Evolutionary conservation across 208 protist genomes (phyloP).

Genomic region (Borovskyia barvae): DNA sequence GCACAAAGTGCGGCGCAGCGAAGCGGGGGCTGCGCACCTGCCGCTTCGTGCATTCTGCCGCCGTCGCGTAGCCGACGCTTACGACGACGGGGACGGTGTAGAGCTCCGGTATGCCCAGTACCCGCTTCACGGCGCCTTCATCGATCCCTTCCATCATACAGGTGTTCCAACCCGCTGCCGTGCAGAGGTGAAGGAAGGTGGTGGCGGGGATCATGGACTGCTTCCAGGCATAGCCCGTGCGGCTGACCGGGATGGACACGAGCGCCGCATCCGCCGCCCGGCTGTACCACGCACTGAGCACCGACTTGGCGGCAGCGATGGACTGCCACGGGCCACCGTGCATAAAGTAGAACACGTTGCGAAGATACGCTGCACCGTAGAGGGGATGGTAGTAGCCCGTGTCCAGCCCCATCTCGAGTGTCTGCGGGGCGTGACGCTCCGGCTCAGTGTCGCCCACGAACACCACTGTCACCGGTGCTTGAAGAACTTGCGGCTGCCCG

Average conservation of each 20-base stretch:
- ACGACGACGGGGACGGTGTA: slow-evolving; percentile 83
- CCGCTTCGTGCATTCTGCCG: slow-evolving; percentile 10
- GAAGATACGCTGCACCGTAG: slow-evolving; percentile 54
- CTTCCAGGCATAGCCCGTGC: slow-evolving; percentile 85
- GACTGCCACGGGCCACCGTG: slow-evolving; percentile 55
- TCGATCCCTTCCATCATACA: slow-evolving; percentile 88
- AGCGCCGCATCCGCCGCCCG: slow-evolving; percentile 45
- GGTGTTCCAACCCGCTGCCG: slow-evolving; percentile 62
- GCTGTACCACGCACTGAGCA: slow-evolving; percentile 59
- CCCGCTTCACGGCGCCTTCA: slow-evolving; percentile 59
- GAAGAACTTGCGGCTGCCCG: slow-evolving; percentile 62
- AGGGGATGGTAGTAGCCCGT: slow-evolving; percentile 43
- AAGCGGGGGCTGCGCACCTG: slow-evolving; percentile 49
- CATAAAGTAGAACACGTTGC: slow-evolving; percentile 72
- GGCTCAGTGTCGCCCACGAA: slow-evolving; percentile 76
- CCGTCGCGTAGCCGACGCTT: slow-evolving; percentile 62
- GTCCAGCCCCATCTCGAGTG: slow-evolving; percentile 62
- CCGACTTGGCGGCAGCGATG: slow-evolving; percentile 53
- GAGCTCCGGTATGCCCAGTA: slow-evolving; percentile 60
- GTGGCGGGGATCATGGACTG: slow-evolving; percentile 84
- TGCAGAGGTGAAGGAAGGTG: slow-evolving; percentile 68
- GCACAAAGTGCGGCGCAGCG: slow-evolving; percentile 38
- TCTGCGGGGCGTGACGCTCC: slow-evolving; percentile 57
- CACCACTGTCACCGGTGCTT: slow-evolving; percentile 67
- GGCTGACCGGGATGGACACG: slow-evolving; percentile 62